Base-by-base conservation (phyloP, 2,329 filamentous ascomycete genomes). In the Colletotrichum sojae region DNA sequence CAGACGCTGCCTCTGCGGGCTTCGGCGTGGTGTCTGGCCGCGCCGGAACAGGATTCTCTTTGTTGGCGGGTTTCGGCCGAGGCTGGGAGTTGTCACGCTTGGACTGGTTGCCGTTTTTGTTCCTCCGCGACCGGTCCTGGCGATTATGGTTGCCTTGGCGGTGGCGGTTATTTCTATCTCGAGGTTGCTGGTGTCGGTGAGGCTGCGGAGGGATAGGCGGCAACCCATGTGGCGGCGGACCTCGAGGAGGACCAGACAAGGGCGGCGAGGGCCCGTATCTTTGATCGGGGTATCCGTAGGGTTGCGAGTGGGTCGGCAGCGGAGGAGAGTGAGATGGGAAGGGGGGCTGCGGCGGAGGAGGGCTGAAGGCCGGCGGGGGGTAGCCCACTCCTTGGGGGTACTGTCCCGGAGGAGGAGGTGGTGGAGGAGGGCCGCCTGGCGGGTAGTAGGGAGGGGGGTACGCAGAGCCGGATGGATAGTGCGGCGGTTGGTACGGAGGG, bases 121-220 rank as follows among this genome's bases (percentile, higher is more conserved):
- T 73, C 13, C 68, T 67, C 18, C 71, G 71, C 9, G 72, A 71
- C 22, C 71, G 53, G 36, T 73, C 71, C 16, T 72, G 72, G 54
- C 78, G 76, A 66, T 74, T 76, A 18, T 74, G 73, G 20, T 76
- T 73, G 39, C 73, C 73, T 9, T 79, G 76, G 25, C 76, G 75
- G 43, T 76, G 74, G 20, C 75, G 77, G 52, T 73, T 73, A 13
- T 80, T 75, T 9, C 77, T 76, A 25, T 82, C 79, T 56, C 76
- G 73, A 49, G 74, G 77, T 20, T 76, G 76, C 53, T 75, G 79
- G 48, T 76, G 75, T 16, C 75, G 59, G 3, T 64, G 54, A 6
- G 61, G 61, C 9, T 40, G 20, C 54, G 70, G 67, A 25, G 67
- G 63, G 5, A 58, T 58, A 10, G 63, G 63, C 8, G 62, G 63